A percentile compares a stretch with the other conserved stretches of the same genome.
phyloP scores from a whole-genome alignment of 2,329 filamentous ascomycete genomes.

The Cercospora berteroae region DNA sequence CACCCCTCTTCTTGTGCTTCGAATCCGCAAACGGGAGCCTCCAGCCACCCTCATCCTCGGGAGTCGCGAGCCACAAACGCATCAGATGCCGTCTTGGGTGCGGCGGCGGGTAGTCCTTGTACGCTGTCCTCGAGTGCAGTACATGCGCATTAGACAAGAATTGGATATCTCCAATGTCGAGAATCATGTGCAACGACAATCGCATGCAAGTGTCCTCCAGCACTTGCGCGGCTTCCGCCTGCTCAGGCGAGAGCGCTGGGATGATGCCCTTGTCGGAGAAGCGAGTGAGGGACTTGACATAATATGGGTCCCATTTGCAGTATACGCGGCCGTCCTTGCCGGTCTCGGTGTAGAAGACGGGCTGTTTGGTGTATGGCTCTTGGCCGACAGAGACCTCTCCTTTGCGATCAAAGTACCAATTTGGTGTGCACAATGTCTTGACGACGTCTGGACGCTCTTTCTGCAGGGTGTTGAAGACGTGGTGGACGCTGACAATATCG shows the following conservation, averaged over 20 bases:
- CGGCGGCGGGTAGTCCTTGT: constrained; percentile 68
- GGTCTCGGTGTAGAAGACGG: constrained; percentile 73
- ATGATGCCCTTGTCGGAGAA: constrained; percentile 70
- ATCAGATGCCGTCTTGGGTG: constrained; percentile 73
- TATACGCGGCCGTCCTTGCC: constrained; percentile 70
- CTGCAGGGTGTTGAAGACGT: constrained; percentile 79
- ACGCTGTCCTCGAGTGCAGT: constrained; percentile 76
- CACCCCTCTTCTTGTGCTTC: constrained; percentile 80
- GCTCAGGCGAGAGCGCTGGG: constrained; percentile 67
- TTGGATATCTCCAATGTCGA: constrained; percentile 85
- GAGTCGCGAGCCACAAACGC: constrained; percentile 79
- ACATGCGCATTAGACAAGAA: constrained; percentile 79
- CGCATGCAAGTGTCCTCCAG: constrained; percentile 74
- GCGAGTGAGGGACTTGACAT: constrained; percentile 70
- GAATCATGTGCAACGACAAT: constrained; percentile 76
- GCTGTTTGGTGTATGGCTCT: constrained; percentile 46
- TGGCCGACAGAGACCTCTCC: constrained; percentile 74
- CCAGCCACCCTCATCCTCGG: constrained; percentile 82
- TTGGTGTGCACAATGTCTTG: constrained; percentile 68
- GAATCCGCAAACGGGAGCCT: constrained; percentile 77
- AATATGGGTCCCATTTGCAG: constrained; percentile 91
- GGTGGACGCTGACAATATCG: constrained; percentile 74
- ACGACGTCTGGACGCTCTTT: constrained; percentile 74
- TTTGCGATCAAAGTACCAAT: constrained; percentile 93
- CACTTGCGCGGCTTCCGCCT: constrained; percentile 65